Evolutionary conservation across 768 basidiomycete genomes (phyloP), one percentile per base, ranked within the genome.

Genomic region (Asterophora parasitica): DNA sequence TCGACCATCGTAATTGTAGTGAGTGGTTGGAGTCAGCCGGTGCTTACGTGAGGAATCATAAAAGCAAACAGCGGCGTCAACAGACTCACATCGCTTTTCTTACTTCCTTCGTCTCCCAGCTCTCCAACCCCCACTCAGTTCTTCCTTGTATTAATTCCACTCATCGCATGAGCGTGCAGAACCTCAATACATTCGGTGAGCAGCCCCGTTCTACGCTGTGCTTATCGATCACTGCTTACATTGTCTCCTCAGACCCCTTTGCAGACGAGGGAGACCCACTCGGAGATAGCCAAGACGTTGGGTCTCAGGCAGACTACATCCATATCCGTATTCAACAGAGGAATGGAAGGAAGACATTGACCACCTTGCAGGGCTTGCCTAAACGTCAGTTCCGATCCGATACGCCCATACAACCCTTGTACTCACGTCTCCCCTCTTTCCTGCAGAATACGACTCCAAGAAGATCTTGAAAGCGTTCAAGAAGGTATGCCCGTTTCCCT

Each of bases 381-480:
- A 92, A 88, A 70, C 82, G 90, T 90, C 55, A 55, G 82, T 70
- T 27, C n/a, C 28, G 20, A 23, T 16, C 48, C 28, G 28, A 46
- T 48, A 13, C 32, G 13, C 19, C 27, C 32, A 28, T 27, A 42
- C 47, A 20, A 39, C 32, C 33, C 32, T 10, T 30, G n/a, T 52
- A 51, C 33, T 53, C 35, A 47, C 52, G 53, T 36, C 43, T 37
- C 26, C 42, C 35, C 26, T 30, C 34, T 12, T 34, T 28, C 44
- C 47, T 39, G 35, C 64, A 93, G 92, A 93, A 72, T 97, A 95
- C 70, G 92, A 97, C 68, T 79, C 83, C 57, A 98, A 96, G 84
- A 99, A 98, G 74, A 78, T 99, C 55, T 77, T 98, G 69, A 98
- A 98, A 69, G 93, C 90, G 11, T 96, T 98, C 78, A 99, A 98